phyloP scores from a whole-genome alignment of 805 yeast genomes.

The Pichia deserticola region DNA sequence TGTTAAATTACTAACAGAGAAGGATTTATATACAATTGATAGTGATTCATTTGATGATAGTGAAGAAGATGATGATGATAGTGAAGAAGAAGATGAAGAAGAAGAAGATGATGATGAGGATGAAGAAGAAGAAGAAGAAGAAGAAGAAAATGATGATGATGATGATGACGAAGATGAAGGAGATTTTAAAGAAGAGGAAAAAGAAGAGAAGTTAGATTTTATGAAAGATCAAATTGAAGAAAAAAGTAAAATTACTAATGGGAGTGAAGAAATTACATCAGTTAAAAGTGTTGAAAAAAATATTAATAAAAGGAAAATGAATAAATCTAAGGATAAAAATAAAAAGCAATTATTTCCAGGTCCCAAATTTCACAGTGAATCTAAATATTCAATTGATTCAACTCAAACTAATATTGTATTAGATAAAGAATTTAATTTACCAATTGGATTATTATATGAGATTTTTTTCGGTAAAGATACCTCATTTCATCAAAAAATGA shows the following conservation, averaged over 20 bases:
- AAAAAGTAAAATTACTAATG: background rate
- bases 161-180: background rate
- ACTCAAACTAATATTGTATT: slow-evolving; percentile 39
- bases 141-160: background rate
- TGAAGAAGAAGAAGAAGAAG: background rate
- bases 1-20: slow-evolving; percentile 17
- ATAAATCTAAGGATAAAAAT: too few species aligned
- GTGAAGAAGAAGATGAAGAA: slow-evolving; percentile 23
- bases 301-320: too few species aligned
- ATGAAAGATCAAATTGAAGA: background rate
- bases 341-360: slow-evolving; percentile 32
- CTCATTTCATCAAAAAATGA: slow-evolving; percentile 30
- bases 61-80: slow-evolving; percentile 4
- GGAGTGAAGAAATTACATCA: too few species aligned
- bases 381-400: slow-evolving; percentile 40
- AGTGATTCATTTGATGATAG: slow-evolving; percentile 21
- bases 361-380: slow-evolving; percentile 55
- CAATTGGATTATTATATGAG: slow-evolving; percentile 69
- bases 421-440: slow-evolving; percentile 49
- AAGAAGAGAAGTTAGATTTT: too few species aligned
- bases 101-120: background rate
- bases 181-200: background rate
- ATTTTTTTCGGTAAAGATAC: slow-evolving; percentile 61
- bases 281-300: too few species aligned
- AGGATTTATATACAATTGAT: slow-evolving; percentile 26